Evolutionary conservation across 2,329 filamentous ascomycete genomes (phyloP).

Genomic region (Parastagonospora nodorum): DNA sequence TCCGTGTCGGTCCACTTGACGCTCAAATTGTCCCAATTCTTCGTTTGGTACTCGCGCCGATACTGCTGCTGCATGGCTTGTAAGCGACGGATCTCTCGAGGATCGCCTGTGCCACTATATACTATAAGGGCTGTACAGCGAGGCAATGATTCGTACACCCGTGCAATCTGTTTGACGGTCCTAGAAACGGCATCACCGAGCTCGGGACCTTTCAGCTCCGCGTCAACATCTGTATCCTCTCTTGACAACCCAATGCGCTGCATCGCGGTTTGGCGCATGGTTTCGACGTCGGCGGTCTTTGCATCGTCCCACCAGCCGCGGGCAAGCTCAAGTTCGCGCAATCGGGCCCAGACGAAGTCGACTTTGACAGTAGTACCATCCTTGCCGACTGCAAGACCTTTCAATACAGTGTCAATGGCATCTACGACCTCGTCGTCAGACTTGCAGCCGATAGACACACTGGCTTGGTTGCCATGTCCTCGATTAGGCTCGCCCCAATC

Average conservation of each 20-base stretch:
- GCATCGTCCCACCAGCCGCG: slow-evolving; percentile 65
- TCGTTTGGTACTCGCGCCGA: slow-evolving; percentile 61
- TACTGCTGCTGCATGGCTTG: slow-evolving; percentile 62
- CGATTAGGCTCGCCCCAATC: slow-evolving; percentile 85
- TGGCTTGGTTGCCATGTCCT: slow-evolving; percentile 63
- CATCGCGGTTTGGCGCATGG: slow-evolving; percentile 33
- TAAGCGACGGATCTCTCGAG: slow-evolving; percentile 60
- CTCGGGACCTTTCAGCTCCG: slow-evolving; percentile 26
- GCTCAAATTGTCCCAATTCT: slow-evolving; percentile 67
- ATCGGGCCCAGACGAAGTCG: slow-evolving; percentile 67
- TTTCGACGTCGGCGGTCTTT: slow-evolving; percentile 47
- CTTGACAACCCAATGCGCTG: slow-evolving; percentile 27
- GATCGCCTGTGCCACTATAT: slow-evolving; percentile 68
- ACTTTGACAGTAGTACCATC: slow-evolving; percentile 58
- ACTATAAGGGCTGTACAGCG: slow-evolving; percentile 65
- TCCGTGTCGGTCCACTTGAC: slow-evolving; percentile 70
- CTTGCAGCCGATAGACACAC: slow-evolving; percentile 60
- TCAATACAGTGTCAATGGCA: slow-evolving; percentile 59
- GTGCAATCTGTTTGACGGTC: slow-evolving; percentile 57
- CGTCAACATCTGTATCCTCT: slow-evolving; percentile 21
- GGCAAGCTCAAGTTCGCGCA: slow-evolving; percentile 64
- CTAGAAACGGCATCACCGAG: slow-evolving; percentile 55
- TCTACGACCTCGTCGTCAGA: slow-evolving; percentile 63
- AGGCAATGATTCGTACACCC: slow-evolving; percentile 62
- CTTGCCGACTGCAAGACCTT: slow-evolving; percentile 50